Evolutionary conservation across 768 basidiomycete genomes (phyloP).

Genomic region (Lactifluus pinguis): DNA sequence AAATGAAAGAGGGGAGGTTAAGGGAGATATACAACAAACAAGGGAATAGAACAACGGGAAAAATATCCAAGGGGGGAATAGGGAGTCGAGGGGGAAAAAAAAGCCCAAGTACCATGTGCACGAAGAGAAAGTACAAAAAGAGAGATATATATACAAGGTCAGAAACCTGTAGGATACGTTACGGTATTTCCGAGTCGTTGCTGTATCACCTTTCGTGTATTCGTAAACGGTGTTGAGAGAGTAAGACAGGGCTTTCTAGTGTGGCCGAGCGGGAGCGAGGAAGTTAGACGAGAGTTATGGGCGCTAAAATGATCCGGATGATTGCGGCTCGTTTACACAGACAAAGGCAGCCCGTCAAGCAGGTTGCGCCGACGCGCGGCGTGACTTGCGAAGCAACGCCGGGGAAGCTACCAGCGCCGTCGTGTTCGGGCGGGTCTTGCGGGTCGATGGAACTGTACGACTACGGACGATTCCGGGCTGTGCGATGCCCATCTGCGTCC

Average conservation of each 20-base stretch:
- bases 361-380: conserved; percentile 14
- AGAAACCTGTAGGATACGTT: neutral
- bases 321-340: neutral
- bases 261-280: neutral
- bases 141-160: neutral
- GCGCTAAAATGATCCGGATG: neutral
- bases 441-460: conserved; percentile 51
- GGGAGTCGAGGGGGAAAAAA: neutral
- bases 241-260: neutral
- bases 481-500: conserved; percentile 27
- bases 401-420: neutral
- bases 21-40: neutral
- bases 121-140: no score
- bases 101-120: no score
- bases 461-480: conserved; percentile 45
- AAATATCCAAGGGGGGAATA: neutral
- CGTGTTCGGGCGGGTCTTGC: conserved; percentile 4
- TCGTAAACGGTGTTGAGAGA: neutral
- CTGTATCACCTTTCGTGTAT: neutral
- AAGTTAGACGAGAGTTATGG: neutral
- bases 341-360: neutral
- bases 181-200: neutral
- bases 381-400: conserved; percentile 13
- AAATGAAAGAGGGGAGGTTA: neutral
- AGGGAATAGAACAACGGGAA: neutral